Base-by-base conservation (phyloP, 139 green algal species). In the Haematococcus lacustris region DNA sequence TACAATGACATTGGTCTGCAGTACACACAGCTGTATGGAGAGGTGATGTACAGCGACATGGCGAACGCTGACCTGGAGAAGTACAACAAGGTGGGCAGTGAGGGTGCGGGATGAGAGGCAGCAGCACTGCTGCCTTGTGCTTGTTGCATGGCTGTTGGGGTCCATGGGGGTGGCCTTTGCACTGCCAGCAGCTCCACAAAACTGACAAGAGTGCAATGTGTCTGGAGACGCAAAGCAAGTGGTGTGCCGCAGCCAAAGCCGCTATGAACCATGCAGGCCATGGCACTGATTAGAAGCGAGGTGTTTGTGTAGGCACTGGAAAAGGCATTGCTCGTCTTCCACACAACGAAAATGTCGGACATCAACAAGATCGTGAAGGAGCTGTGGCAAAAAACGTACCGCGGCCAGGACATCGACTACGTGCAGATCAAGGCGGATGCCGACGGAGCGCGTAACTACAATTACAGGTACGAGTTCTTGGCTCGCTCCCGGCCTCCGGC, bases 341-440 rank as follows among this genome's bases (percentile, higher is more conserved):
- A 99, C 85, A 88, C 90, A 65, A 87, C 68, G 76, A 97, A 97
- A 82, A 98, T 98, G 94, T 74, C 85, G 2, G 93, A 97, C 74
- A 96, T 98, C 84, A 98, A 98, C 85, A 91, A 92, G 78, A 90
- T 93, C 39, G 88, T 99, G 59, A 95, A 95, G 79, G 96, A 99
- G 89, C 85, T 99, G 71, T 99, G 96, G 96, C 94, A 98, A 82
- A 96, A 96, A 82, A 98, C 93, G 21, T 99, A 99, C 87, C 82
- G 93, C 34, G 86, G 90, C 62, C 82, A 88, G 51, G 94, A 98
- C 83, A 98, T 98, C 59, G 93, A 98, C 79, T 94, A 91, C 86
- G 96, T 98, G 41, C 81, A 93, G 78, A 92, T 96, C 51, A 89
- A 87, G 77, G 88, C 93, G 0, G 91, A 96, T 67, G 82, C 87